These are phyloP conservation scores for Cinnamomum chago DNA, from an alignment of 164 flowering plant genomes.

Conservation along the genomic window DNA sequence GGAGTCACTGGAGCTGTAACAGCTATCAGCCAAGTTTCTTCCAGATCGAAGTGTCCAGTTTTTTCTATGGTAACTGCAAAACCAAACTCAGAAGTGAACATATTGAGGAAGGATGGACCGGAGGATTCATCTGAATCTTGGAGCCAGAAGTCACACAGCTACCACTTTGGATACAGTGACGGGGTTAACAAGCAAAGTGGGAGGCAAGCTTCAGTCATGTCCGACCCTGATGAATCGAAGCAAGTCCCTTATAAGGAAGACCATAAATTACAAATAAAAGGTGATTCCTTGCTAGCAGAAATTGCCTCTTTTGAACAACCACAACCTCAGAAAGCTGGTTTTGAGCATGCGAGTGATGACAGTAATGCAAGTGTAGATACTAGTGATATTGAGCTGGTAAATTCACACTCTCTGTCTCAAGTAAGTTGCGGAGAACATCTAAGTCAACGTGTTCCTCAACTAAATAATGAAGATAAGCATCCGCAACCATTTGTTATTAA, in stretches of 20 bases:
- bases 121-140: conserved; percentile 7
- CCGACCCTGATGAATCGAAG: conserved; percentile 5
- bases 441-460: conserved; percentile 9
- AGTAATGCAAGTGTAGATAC: neutral
- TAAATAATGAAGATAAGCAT: conserved; percentile 4
- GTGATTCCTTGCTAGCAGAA: conserved; percentile 6
- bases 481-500: neutral
- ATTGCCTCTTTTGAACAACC: conserved; percentile 10
- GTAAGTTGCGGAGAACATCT: conserved; percentile 1
- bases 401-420: neutral
- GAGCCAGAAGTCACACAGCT: neutral
- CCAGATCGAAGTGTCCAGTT: conserved; percentile 5
- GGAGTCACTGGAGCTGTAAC: conserved; percentile 5
- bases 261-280: conserved; percentile 14
- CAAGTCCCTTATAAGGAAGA: conserved; percentile 10
- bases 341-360: neutral
- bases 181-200: conserved; percentile 5
- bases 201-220: conserved; percentile 7
- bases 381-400: conserved; percentile 5
- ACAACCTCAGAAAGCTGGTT: conserved; percentile 1
- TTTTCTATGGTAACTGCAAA: conserved; percentile 16
- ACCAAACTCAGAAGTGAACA: conserved; percentile 13
- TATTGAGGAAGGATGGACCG: conserved; percentile 17
- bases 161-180: neutral
- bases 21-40: conserved; percentile 1